These are phyloP conservation scores for Aspergillus jensenii DNA, from an alignment of 2,329 filamentous ascomycete genomes.

Conservation along the genomic window DNA sequence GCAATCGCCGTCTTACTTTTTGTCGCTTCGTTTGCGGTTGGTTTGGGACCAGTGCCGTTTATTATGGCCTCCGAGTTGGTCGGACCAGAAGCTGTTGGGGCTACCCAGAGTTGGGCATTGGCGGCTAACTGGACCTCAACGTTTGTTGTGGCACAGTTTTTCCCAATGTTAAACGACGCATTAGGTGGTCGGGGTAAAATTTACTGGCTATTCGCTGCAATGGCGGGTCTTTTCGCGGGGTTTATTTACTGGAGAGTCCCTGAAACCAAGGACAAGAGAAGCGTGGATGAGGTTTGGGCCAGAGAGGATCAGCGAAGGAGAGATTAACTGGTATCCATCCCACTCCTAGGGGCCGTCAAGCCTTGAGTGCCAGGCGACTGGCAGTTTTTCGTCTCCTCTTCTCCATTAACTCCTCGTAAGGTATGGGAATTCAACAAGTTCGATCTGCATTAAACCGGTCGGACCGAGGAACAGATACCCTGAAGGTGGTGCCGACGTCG, in stretches of 20 bases:
- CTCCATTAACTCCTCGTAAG: background rate
- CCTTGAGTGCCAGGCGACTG: too few relatives aligned
- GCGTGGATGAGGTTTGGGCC: conserved; percentile 89
- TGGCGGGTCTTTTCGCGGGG: conserved; percentile 66
- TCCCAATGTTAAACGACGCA: conserved; percentile 78
- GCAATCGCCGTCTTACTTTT: conserved; percentile 81
- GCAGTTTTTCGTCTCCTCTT: background rate
- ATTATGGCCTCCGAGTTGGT: conserved; percentile 91
- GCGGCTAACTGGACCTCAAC: conserved; percentile 88
- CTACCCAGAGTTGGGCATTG: conserved; percentile 84
- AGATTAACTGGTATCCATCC: conserved; percentile 23
- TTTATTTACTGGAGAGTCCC: conserved; percentile 78
- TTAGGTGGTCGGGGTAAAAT: conserved; percentile 78
- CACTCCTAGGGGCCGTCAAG: background rate
- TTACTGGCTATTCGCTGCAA: conserved; percentile 84
- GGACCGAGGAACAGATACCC: conserved; percentile 1
- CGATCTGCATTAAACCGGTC: background rate
- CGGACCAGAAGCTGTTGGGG: conserved; percentile 83
- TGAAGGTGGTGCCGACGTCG: background rate
- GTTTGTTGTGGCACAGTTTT: conserved; percentile 91
- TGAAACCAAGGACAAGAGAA: conserved; percentile 83
- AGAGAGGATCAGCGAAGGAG: conserved; percentile 42
- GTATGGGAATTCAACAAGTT: background rate
- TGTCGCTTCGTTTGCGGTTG: conserved; percentile 85
- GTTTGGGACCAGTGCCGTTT: conserved; percentile 90